Base-by-base conservation (phyloP, 805 yeast genomes). In the Nakazawaea ernobii region DNA sequence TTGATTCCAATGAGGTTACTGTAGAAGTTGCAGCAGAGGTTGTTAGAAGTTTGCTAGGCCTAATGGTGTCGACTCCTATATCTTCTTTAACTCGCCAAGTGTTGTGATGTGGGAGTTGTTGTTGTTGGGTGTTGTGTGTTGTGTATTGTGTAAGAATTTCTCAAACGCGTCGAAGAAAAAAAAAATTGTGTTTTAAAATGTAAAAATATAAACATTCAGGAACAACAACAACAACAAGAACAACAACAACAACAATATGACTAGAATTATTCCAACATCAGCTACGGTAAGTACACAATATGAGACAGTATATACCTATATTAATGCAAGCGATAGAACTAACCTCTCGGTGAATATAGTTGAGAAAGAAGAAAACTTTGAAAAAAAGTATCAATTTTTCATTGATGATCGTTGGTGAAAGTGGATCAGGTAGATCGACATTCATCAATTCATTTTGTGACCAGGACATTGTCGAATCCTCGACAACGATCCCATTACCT, bases 361-460 rank as follows among this genome's bases (percentile, higher is more conserved):
- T 80, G 51, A 77, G 88, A 62, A 86, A 86, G 69, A 80, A 86
- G 62, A 87, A 87, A 70, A 84, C 82, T 43, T 70, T 86, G 65
- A 88, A 87, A 66, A 85, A 87, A 66, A 86, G 90, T 32, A 80
- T 87, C 69, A 87, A 86, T 59, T 88, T 90, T 71, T 84, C 95
- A 20, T 63, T 86, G 50, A 83, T 90, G 92, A 82, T 87, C 35
- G 83, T 88, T 48, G 97, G 97, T 38, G 85, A 86, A 60, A 79
- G 84, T 41, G 97, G 97, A 2, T 70, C 82, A 40, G 97, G 97
- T 14, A 78, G 96, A 62, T 85, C 96, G n/a, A 90, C 96, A 5
- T 84, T 90, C 58, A 87, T 91, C 62, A 90, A 91, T 69, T 85
- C 95, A 33, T 72, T 90, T 46, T 90, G 97, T 68, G 96, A 86